These are phyloP conservation scores for Salix caprea DNA, from an alignment of 345 rosid genomes.

Conservation along the genomic window DNA sequence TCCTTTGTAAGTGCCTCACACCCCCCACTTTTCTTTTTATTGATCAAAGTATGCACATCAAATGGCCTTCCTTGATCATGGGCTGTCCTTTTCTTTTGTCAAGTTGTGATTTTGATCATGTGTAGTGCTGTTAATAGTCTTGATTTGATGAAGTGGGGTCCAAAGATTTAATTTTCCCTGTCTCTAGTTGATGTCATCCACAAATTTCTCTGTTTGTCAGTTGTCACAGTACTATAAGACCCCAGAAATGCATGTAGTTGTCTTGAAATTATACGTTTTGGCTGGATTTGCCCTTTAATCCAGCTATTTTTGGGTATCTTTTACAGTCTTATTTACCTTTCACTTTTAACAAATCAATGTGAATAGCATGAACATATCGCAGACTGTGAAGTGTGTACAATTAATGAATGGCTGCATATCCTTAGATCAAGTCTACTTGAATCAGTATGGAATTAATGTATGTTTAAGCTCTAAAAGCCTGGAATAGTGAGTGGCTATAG, in stretches of 20 bases:
- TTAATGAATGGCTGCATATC: too few species aligned
- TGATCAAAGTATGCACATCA: neutral
- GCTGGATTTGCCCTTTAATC: neutral
- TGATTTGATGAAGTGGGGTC: too few species aligned
- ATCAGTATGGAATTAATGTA: too few species aligned
- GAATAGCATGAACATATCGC: too few species aligned
- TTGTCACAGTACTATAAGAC: neutral
- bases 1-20: conserved; percentile 54
- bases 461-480: neutral
- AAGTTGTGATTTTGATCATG: too few species aligned
- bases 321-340: too few species aligned
- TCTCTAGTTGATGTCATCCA: too few species aligned
- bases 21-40: neutral
- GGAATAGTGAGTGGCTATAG: neutral
- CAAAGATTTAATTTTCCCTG: too few species aligned
- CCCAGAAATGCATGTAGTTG: neutral
- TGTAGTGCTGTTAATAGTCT: too few species aligned
- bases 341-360: too few species aligned
- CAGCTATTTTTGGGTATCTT: neutral
- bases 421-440: too few species aligned
- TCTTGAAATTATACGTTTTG: neutral
- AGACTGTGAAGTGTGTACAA: too few species aligned
- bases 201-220: neutral
- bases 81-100: neutral
- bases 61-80: neutral